These are phyloP conservation scores for Erysimum cheiranthoides DNA, from an alignment of 345 rosid species.

Conservation along the genomic window DNA sequence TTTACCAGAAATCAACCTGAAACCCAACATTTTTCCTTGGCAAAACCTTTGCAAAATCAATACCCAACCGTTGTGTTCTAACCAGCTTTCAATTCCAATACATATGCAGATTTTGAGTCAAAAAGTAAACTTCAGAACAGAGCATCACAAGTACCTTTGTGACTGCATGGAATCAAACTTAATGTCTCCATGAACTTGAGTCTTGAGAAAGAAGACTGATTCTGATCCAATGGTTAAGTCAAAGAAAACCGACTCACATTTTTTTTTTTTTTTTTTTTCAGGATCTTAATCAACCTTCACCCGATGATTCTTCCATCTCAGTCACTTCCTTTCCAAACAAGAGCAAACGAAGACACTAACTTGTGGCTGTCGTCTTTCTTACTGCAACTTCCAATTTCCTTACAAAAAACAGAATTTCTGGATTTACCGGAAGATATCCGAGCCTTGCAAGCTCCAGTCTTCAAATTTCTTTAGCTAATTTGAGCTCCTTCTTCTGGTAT, in stretches of 20 bases:
- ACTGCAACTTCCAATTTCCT: background rate
- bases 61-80: background rate
- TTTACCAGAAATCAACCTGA: background rate
- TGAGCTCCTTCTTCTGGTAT: background rate
- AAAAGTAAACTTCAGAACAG: background rate
- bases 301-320: background rate
- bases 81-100: background rate
- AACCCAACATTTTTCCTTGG: background rate
- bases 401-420: too few relatives aligned
- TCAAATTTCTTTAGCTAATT: too few relatives aligned
- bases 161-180: background rate
- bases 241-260: background rate
- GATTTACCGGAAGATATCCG: background rate
- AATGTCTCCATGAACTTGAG: background rate
- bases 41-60: background rate
- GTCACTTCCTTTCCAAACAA: background rate
- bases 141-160: slow-evolving; percentile 8
- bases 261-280: too few relatives aligned
- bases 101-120: background rate
- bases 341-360: too few relatives aligned
- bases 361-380: too few relatives aligned
- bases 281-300: too few relatives aligned
- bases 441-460: too few relatives aligned
- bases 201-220: too few relatives aligned
- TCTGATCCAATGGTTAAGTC: too few relatives aligned